Evolutionary conservation across 129 eudicot genomes (phyloP).

Genomic region (Centaurea solstitialis): DNA sequence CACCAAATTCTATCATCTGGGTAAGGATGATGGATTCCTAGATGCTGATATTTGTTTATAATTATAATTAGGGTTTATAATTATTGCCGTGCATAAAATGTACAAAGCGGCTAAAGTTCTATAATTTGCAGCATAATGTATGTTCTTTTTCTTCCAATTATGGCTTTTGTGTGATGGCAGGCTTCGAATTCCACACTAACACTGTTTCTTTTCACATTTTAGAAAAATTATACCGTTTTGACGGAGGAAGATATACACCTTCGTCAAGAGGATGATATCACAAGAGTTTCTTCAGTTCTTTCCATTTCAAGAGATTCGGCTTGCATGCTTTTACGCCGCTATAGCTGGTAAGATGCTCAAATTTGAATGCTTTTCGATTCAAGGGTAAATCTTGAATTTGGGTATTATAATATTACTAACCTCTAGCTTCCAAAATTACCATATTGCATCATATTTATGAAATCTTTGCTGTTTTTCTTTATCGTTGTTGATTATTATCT

Average conservation of each 20-base stretch:
- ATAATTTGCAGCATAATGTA: not conserved
- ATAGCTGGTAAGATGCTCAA: conserved; percentile 55
- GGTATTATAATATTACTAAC: not conserved
- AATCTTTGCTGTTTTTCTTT: not conserved
- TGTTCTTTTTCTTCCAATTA: not conserved
- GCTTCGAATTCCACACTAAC: not conserved
- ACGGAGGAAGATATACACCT: conserved; percentile 66
- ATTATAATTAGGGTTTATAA: too few species aligned
- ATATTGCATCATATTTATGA: not conserved
- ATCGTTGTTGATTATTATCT: not conserved
- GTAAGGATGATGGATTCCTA: too few species aligned
- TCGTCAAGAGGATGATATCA: conserved; percentile 71
- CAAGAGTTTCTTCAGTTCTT: conserved; percentile 59
- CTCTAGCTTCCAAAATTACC: not conserved
- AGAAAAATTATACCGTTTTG: conserved; percentile 67
- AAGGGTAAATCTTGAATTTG: not conserved
- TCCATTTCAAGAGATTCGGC: conserved; percentile 66
- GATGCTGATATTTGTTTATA: too few species aligned
- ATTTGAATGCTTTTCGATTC: not conserved
- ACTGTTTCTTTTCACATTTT: conserved; percentile 17
- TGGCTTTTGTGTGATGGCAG: not conserved
- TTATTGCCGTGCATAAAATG: too few species aligned
- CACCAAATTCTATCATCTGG: too few species aligned
- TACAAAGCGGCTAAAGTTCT: not conserved
- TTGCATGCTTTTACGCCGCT: conserved; percentile 62